phyloP scores from a whole-genome alignment of 2,329 filamentous ascomycete genomes.

The Neofusicoccum parvum region DNA sequence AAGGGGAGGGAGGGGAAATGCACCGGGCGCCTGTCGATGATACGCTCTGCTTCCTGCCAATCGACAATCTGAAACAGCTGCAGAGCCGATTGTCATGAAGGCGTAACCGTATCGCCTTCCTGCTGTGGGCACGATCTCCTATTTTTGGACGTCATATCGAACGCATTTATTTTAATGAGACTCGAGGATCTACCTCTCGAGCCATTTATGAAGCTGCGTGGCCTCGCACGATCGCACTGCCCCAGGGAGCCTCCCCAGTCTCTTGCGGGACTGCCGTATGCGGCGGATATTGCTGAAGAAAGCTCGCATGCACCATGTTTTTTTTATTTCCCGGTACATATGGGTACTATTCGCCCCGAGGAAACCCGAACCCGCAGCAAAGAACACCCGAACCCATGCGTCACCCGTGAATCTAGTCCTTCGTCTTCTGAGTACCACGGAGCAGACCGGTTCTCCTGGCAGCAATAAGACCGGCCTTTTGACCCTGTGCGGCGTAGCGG shows the following conservation, averaged over 20 bases:
- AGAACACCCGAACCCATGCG: slow-evolving; percentile 25
- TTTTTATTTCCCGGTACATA: slow-evolving; percentile 23
- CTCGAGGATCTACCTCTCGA: slow-evolving; percentile 11
- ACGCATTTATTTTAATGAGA: slow-evolving; percentile 12
- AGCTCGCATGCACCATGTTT: slow-evolving; percentile 23
- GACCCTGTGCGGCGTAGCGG: slow-evolving; percentile 94
- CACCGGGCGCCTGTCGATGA: slow-evolving; percentile 7
- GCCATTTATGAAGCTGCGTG: slow-evolving; percentile 14
- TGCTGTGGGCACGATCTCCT: slow-evolving; percentile 11
- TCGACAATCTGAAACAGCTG: slow-evolving; percentile 20
- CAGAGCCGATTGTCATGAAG: slow-evolving; percentile 3
- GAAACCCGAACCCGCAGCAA: slow-evolving; percentile 24
- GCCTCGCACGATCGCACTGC: slow-evolving; percentile 2
- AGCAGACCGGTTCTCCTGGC: slow-evolving; percentile 99
- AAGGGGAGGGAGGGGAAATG: background rate
- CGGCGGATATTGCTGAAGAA: slow-evolving; percentile 14
- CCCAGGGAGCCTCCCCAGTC: background rate
- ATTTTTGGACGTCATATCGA: slow-evolving; percentile 21
- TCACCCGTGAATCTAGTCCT: slow-evolving; percentile 62
- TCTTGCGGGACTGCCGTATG: background rate
- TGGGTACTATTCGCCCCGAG: slow-evolving; percentile 22
- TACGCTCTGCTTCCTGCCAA: slow-evolving; percentile 9
- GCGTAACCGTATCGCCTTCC: background rate
- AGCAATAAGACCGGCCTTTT: slow-evolving; percentile 99
- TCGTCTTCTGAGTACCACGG: slow-evolving; percentile 99